Percentiles rank a stretch among this genome's conserved stretches.
phyloP scores from a whole-genome alignment of 805 yeast genomes.

The Henningerozyma blattae region DNA sequence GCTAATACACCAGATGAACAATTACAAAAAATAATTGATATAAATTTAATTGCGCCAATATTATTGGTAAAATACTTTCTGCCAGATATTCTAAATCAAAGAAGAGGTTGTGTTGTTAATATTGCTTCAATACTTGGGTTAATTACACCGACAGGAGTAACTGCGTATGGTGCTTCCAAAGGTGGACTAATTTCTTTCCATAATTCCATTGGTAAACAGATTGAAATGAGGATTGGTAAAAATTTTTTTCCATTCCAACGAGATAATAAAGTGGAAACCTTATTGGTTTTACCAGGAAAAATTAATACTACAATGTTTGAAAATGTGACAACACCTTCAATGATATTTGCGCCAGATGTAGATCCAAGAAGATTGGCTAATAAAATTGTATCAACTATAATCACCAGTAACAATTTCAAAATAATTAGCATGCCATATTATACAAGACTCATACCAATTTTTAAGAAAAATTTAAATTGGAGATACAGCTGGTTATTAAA shows the following conservation, averaged over 20 bases:
- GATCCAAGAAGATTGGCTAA: constrained; percentile 57
- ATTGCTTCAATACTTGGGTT: constrained; percentile 79
- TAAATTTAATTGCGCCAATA: constrained; percentile 62
- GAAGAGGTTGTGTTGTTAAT: constrained; percentile 68
- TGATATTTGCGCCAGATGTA: constrained; percentile 69
- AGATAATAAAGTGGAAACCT: constrained; percentile 39
- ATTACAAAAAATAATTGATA: constrained; percentile 48
- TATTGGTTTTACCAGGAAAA: constrained; percentile 83
- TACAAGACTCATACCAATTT: constrained; percentile 58
- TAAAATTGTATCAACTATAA: constrained; percentile 39
- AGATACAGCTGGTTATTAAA: constrained; percentile 34
- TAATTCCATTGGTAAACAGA: constrained; percentile 49
- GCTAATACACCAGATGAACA: constrained; percentile 43
- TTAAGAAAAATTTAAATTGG: constrained; percentile 60
- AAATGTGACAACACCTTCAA: constrained; percentile 63
- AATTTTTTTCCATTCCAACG: constrained; percentile 30
- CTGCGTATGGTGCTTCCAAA: constrained; percentile 83
- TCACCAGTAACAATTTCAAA: constrained; percentile 52
- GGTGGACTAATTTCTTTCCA: constrained; percentile 79
- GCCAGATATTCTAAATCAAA: constrained; percentile 51
- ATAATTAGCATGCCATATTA: constrained; percentile 67
- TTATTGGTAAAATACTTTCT: constrained; percentile 58
- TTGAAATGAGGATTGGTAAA: constrained; percentile 18
- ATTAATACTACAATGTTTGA: constrained; percentile 63
- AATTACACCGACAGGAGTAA: constrained; percentile 68